Conservation (phyloP, 2,329 filamentous ascomycete species). For the Raffaelea arxii region DNA sequence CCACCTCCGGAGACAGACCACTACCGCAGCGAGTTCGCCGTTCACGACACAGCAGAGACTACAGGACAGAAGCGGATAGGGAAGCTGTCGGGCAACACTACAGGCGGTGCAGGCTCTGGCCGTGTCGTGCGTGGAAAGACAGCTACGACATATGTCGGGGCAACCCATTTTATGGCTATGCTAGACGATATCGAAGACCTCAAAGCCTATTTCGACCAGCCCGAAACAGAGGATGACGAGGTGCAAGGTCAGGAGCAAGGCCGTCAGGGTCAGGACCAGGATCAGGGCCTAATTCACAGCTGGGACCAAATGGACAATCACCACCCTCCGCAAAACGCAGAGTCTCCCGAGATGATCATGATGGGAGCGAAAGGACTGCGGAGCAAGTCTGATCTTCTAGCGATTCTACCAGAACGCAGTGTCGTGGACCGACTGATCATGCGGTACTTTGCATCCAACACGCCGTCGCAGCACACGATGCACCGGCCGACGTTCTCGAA, state of each 20-base stretch:
- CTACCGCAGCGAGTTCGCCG: not conserved
- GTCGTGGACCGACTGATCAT: conserved; percentile 41
- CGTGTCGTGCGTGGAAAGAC: conserved; percentile 33
- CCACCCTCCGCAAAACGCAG: no score
- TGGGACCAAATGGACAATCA: no score
- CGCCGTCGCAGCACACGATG: conserved; percentile 40
- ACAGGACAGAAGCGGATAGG: not conserved
- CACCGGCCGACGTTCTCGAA: conserved; percentile 33
- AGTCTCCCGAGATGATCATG: conserved; percentile 33
- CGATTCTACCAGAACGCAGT: conserved; percentile 33
- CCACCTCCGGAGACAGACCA: not conserved
- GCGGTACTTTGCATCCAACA: conserved; percentile 43
- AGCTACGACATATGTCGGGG: conserved; percentile 44
- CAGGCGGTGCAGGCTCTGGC: conserved; percentile 13
- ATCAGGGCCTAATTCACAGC: no score
- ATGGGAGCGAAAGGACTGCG: conserved; percentile 22
- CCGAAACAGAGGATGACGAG: conserved; percentile 24
- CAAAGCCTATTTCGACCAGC: conserved; percentile 46
- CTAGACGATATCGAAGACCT: conserved; percentile 53
- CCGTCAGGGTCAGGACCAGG: no score
- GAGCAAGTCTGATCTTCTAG: conserved; percentile 36
- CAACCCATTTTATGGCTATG: conserved; percentile 52
- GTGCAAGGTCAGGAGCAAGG: conserved; percentile 12
- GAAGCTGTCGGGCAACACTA: not conserved
- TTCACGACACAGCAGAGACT: no score